Conservation (phyloP, 2,329 filamentous ascomycete genomes). For the Myriosclerotinia scirpicola region DNA sequence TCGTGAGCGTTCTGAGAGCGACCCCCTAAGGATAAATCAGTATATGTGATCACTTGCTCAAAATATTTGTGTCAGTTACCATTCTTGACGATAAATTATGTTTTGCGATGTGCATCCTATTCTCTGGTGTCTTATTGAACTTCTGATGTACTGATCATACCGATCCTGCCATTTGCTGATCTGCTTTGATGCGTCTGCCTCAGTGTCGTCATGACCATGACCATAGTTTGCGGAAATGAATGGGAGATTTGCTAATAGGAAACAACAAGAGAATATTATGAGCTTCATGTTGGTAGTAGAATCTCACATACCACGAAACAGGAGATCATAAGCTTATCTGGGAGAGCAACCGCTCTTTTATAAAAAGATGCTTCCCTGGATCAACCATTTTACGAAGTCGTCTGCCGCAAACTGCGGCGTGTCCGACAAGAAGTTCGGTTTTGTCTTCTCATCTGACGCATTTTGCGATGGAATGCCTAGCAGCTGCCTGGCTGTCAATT, state of each 20-base stretch:
- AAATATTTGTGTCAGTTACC: background rate
- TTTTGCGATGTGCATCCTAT: background rate
- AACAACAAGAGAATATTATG: background rate
- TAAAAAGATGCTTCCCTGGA: no score
- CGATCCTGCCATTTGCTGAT: constrained; percentile 9
- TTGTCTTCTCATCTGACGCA: background rate
- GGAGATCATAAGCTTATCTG: background rate
- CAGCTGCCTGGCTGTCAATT: background rate
- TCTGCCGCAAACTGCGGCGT: background rate
- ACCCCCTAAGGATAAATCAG: background rate
- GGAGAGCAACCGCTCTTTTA: background rate
- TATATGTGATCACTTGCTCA: background rate
- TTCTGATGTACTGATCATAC: constrained; percentile 13
- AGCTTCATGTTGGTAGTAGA: constrained; percentile 4
- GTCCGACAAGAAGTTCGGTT: background rate
- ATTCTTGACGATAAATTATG: constrained; percentile 16
- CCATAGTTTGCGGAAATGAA: background rate
- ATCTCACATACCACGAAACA: background rate
- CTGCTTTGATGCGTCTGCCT: constrained; percentile 3
- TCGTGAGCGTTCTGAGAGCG: constrained; percentile 19
- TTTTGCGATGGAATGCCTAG: background rate
- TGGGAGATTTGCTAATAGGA: background rate
- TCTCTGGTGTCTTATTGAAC: background rate
- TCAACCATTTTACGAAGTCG: background rate
- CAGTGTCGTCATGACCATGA: background rate